Evolutionary conservation across 306 rosid genomes (phyloP).

Genomic region (Glycine tomentella): DNA sequence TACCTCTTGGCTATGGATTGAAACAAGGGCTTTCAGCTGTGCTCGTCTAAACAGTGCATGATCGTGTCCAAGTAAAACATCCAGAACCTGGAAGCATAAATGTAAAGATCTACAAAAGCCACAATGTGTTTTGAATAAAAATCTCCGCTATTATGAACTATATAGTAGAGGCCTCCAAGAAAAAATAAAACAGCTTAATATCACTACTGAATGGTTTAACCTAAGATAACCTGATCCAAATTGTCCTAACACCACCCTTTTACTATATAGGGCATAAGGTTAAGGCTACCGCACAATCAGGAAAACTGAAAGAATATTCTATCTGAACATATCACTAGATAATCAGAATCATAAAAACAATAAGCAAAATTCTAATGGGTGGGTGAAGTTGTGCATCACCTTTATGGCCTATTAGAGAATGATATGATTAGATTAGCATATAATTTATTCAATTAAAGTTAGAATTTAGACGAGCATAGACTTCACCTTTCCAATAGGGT

Average conservation of each 20-base stretch:
- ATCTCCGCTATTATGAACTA: background rate
- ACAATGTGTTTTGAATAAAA: constrained; percentile 20
- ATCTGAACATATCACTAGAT: constrained; percentile 3
- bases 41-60: constrained; percentile 89
- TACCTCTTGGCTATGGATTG: constrained; percentile 93
- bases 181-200: constrained; percentile 3
- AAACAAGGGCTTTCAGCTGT: constrained; percentile 90
- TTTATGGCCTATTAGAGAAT: background rate
- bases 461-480: constrained; percentile 24
- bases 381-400: constrained; percentile 3
- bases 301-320: background rate
- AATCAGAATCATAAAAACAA: background rate
- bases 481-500: constrained; percentile 83
- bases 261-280: constrained; percentile 24
- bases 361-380: background rate
- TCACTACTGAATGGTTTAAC: constrained; percentile 18
- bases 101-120: constrained; percentile 38
- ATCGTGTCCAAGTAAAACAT: constrained; percentile 80
- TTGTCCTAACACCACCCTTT: constrained; percentile 1
- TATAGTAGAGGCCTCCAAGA: background rate
- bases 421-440: constrained; percentile 6
- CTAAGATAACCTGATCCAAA: constrained; percentile 25
- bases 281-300: background rate
- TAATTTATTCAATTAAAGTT: constrained; percentile 17
- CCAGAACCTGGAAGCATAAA: constrained; percentile 73